phyloP scores from a whole-genome alignment of 75 land plant genomes.

The Picea glauca region DNA sequence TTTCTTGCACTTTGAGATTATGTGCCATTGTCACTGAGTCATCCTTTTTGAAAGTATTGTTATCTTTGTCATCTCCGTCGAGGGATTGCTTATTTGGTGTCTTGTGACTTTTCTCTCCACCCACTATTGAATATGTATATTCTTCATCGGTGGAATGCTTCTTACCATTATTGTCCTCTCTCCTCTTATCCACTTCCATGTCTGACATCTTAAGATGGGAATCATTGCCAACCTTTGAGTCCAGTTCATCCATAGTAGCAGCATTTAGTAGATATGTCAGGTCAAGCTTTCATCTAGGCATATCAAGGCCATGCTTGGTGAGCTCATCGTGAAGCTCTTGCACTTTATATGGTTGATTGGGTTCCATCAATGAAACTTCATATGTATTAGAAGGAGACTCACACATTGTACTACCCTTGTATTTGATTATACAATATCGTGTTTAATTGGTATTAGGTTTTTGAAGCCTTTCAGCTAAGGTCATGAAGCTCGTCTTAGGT shows the following conservation, averaged over 20 bases:
- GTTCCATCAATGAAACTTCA: too few relatives aligned
- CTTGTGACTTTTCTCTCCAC: background rate
- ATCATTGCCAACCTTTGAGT: background rate
- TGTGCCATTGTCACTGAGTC: background rate
- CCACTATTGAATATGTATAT: background rate
- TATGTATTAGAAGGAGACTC: too few relatives aligned
- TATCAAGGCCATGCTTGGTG: too few relatives aligned
- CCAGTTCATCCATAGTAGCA: slow-evolving; percentile 39
- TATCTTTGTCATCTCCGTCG: background rate
- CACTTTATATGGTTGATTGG: too few relatives aligned
- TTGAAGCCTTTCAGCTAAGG: too few relatives aligned
- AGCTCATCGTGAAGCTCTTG: too few relatives aligned
- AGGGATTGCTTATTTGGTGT: background rate
- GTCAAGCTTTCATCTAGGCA: too few relatives aligned
- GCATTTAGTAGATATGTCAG: background rate
- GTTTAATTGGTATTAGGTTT: too few relatives aligned
- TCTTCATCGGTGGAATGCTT: background rate
- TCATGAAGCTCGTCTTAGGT: too few relatives aligned
- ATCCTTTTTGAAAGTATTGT: background rate
- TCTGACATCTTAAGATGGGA: background rate
- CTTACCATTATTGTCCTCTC: background rate
- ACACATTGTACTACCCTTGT: too few relatives aligned
- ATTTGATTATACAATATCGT: too few relatives aligned
- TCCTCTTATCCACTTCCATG: background rate
- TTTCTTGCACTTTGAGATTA: slow-evolving; percentile 41